Percentiles rank a stretch among this genome's conserved stretches.
These are phyloP conservation scores for Helianthus tuberosus DNA, from an alignment of 129 eudicot species.

Conservation along the genomic window DNA sequence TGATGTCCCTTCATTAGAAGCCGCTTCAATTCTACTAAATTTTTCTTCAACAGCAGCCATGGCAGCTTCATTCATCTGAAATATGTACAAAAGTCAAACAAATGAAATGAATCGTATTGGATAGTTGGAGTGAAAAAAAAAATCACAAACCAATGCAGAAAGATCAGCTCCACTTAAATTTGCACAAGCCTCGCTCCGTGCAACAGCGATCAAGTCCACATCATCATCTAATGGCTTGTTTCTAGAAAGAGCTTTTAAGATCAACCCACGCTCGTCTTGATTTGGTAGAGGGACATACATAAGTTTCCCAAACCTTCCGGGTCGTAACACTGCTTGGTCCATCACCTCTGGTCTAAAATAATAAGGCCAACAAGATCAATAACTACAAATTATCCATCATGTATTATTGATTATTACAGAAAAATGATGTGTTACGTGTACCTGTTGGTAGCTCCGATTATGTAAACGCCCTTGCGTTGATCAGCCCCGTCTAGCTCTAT, in stretches of 20 bases:
- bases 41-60: slow-evolving; percentile 60
- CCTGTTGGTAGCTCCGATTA: slow-evolving; percentile 98
- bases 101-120: background rate
- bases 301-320: slow-evolving; percentile 82
- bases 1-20: slow-evolving; percentile 50
- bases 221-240: slow-evolving; percentile 61
- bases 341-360: slow-evolving; percentile 71
- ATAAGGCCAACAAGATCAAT: slow-evolving; percentile 18
- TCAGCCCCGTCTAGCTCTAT: slow-evolving; percentile 92
- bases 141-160: slow-evolving; percentile 58
- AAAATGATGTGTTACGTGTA: slow-evolving; percentile 24
- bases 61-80: slow-evolving; percentile 84
- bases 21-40: slow-evolving; percentile 68
- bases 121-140: background rate
- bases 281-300: slow-evolving; percentile 80
- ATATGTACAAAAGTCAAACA: background rate
- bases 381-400: background rate
- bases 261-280: slow-evolving; percentile 83
- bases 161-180: slow-evolving; percentile 94
- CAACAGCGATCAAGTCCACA: slow-evolving; percentile 74
- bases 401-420: background rate
- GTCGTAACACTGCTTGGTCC: slow-evolving; percentile 77
- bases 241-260: slow-evolving; percentile 72
- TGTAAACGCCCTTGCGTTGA: slow-evolving; percentile 78
- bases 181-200: slow-evolving; percentile 54